Base-by-base conservation (phyloP, 306 rosid genomes). In the Prunus dulcis region DNA sequence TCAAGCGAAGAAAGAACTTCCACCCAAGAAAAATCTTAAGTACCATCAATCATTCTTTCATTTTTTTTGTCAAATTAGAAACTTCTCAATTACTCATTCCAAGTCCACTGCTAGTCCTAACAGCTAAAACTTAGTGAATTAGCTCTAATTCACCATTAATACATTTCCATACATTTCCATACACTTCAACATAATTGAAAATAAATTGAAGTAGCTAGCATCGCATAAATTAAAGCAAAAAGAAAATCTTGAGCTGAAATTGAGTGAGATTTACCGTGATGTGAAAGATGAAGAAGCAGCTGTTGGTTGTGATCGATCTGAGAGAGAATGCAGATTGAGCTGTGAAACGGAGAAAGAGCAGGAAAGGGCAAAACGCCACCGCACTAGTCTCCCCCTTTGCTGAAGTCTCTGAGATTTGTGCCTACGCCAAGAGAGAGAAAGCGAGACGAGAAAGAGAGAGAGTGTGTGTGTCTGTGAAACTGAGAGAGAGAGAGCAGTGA, bases 381-480 rank as follows among this genome's bases (percentile, higher is more conserved):
- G 69, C 69, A 73, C 30, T n/a, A 38, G 50, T 71, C 49, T 53
- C 63, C 6, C 50, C 12, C 52, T 13, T 38, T 38, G 43, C 22
- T 22, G 13, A 13, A 45, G 60, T 28, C 73, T 23, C 78, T 75
- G 84, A 83, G 91, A 89, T 87, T 86, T 84, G 87, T 69, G 86
- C 69, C 73, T 19, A 52, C 69, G 77, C 14, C 15, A 3, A 72
- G 87, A 25, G 75, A 20, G 85, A 52, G 83, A n/a, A 34, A 6
- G 41, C 41, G 9, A 34, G 41, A 34, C 41, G 63, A 3, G 55
- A 19, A 64, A 43, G 60, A 28, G 70, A 49, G 77, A 12, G 20
- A 14, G 76, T 0, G 69, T 0, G 69, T 6, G 78, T 1, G 71
- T 12, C 64, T 28, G 79, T 19, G 25, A 27, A 10, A 12, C 49